Evolutionary conservation across 1,284 basidiomycete genomes (phyloP), one percentile per base, ranked within the genome.

Genomic region (Limonomyces culmigenus): DNA sequence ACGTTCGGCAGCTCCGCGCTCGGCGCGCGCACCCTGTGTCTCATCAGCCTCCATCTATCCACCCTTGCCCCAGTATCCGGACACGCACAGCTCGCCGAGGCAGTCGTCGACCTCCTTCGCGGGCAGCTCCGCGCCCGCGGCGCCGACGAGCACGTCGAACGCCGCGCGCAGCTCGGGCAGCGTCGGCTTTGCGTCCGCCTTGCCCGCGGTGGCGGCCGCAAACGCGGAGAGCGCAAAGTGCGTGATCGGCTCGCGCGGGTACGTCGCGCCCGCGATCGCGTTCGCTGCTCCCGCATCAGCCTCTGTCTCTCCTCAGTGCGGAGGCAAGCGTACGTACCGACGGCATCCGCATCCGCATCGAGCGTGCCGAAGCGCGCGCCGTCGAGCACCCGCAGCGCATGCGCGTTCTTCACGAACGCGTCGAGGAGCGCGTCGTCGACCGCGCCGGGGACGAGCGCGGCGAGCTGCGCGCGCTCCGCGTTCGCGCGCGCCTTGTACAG

Each of bases 1-100:
- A 81, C 92, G 43, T 89, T 92, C 0, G 93, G 91, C 1, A 97
- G 58, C 45, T 93, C 87, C 1, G 85, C 75, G 2, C 74, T 79
- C 2, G 86, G 88, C 2, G 88, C 70, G 13, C 92, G 77, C 3
- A 65, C 74, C 37, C 83, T 86, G 12, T 27, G 25, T 15, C 16
- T 29, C 4, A 25, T n/a, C 8, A 32, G 31, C 8, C 17, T 8
- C 10, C 31, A 8, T 10, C n/a, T 32, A 32, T 15, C 10, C 27
- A 18, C 17, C 11, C 11, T 36, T 10, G 25, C 25, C 10, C 5
- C 16, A 5, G 27, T 5, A 15, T 18, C 10, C 14, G 20, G 16
- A 21, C 14, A 63, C 74, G 50, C 52, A 95, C 86, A 92, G 56
- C 54, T 97, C 93, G 34, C 75, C 76, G 8, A 81, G 58, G 16